Base-by-base conservation (phyloP, 768 basidiomycete species). In the Amanita thiersii region DNA sequence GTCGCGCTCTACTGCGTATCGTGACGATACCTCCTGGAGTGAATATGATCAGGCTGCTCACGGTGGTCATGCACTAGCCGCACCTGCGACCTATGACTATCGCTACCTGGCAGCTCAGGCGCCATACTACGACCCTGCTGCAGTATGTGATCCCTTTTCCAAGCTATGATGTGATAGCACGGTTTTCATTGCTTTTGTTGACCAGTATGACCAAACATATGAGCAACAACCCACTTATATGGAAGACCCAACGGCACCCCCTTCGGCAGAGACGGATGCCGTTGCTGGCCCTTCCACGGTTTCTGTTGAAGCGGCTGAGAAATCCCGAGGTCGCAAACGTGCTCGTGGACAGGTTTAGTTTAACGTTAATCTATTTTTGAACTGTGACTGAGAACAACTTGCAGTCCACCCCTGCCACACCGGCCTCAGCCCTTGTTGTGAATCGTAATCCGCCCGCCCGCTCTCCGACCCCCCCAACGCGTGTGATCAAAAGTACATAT, bases 401-500 rank as follows among this genome's bases (percentile, higher is more conserved):
- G 5, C 48, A 83, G 79, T 59, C 73, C 21, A 56, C 74, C 23
- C 81, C 83, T 36, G 82, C 82, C 0, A 70, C 80, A 0, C 72
- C 83, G 4, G 77, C 83, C 10, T 66, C 82, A 7, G 68, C 75
- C 11, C 63, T 87, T 23, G 85, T 86, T 5, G 65, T 73, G 0
- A 86, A 79, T 52, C 71, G 79, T 19, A 73, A 74, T 40, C 81
- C 81, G 0, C 73, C 78, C 14, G 81, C 81, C 10, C 75, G 87
- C 2, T 90, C 87, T 17, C 88, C 88, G 3, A 86, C 86, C 0
- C 88, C 88, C 9, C 88, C 88, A 14, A 76, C 73, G 4, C 76
- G 86, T 11, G 80, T 89, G 15, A 79, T 91, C 55, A 89, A 87
- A 61, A 90, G 87, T 52, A 89, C 87, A 0, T 90, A 89, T 52